A percentile compares a stretch with the other conserved stretches of the same genome.
Conservation (phyloP, 352 stramenopile species). For the Lagenidium giganteum region DNA sequence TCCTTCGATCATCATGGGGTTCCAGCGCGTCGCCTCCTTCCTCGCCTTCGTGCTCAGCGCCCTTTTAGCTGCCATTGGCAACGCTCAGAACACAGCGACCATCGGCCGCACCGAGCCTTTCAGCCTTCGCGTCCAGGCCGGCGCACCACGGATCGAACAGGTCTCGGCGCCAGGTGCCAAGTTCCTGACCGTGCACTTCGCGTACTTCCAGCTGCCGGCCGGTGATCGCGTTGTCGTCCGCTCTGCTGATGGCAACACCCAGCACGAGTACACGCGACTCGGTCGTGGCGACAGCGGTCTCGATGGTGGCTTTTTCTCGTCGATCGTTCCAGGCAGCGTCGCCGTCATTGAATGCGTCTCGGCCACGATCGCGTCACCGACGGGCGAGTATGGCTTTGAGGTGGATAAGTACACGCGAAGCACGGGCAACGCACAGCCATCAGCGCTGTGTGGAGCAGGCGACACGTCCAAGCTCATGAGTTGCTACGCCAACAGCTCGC, state of each 20-base stretch:
- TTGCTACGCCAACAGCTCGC: conserved; percentile 25
- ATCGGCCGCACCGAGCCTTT: conserved; percentile 6
- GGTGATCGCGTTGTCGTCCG: conserved; percentile 24
- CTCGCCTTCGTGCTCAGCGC: no score
- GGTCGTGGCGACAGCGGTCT: conserved; percentile 21
- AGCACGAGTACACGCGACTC: conserved; percentile 21
- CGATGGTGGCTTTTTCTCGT: conserved; percentile 30
- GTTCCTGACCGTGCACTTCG: conserved; percentile 42
- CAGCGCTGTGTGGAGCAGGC: conserved; percentile 22
- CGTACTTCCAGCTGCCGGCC: conserved; percentile 22
- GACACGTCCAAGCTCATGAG: conserved; percentile 28
- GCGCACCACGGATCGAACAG: no score
- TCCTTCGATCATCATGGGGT: no score
- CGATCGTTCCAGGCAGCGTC: conserved; percentile 18
- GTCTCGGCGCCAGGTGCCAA: conserved; percentile 16
- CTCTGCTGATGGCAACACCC: conserved; percentile 11
- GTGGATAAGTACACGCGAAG: conserved; percentile 29
- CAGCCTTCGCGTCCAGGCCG: conserved; percentile 1
- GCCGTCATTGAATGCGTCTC: conserved; percentile 24
- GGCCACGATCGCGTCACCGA: background rate
- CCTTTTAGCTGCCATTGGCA: no score
- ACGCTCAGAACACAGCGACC: conserved; percentile 14
- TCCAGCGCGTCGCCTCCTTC: no score
- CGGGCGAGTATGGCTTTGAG: conserved; percentile 16
- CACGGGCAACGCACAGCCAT: conserved; percentile 4